These are phyloP conservation scores for Saposhnikovia divaricata DNA, from an alignment of 129 eudicot genomes.

Conservation along the genomic window DNA sequence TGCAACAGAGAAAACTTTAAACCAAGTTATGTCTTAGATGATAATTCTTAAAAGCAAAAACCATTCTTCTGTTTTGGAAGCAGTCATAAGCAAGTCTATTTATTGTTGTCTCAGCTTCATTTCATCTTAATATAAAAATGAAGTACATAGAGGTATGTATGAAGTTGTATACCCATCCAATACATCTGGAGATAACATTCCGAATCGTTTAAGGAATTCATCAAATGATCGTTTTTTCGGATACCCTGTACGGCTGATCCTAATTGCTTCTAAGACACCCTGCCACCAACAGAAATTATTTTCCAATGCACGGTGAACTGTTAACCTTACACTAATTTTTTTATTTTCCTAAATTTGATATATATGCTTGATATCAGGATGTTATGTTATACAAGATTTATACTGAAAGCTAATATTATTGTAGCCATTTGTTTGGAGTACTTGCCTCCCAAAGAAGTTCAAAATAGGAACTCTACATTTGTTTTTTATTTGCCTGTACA, in stretches of 20 bases:
- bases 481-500: no score
- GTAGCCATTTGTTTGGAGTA: no score
- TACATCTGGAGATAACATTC: conserved; percentile 90
- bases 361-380: not conserved
- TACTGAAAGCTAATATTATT: not conserved
- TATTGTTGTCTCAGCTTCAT: not conserved
- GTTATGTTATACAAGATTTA: not conserved
- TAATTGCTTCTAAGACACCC: conserved; percentile 98
- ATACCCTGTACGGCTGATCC: conserved; percentile 97
- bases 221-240: conserved; percentile 93
- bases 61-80: not conserved
- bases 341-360: no score
- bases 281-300: conserved; percentile 19
- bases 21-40: not conserved
- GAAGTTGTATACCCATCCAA: conserved; percentile 56
- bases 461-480: no score
- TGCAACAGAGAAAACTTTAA: not conserved
- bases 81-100: not conserved
- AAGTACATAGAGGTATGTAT: not conserved
- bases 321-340: no score
- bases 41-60: not conserved
- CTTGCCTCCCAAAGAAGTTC: no score
- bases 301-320: conserved; percentile 15
- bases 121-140: not conserved
- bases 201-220: conserved; percentile 93